Base-by-base conservation (phyloP, 2,329 filamentous ascomycete genomes). In the Alternaria ethzedia region DNA sequence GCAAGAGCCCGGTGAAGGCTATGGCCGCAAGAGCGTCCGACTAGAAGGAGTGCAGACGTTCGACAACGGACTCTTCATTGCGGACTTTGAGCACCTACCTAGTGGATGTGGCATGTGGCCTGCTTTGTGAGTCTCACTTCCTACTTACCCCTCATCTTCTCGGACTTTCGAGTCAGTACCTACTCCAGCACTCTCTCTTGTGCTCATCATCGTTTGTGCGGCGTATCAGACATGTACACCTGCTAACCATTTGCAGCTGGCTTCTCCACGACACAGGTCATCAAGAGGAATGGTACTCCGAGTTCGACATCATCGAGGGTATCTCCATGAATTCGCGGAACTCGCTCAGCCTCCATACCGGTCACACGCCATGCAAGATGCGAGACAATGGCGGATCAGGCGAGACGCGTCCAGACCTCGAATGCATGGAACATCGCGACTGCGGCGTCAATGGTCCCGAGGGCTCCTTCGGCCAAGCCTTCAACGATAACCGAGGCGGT, bases 221-320 rank as follows among this genome's bases (percentile, higher is more conserved):
- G 15, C 32, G 2, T 3, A 8, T 36, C 49, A 32, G 45, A 7
- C 17, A 36, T 17, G 17, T 20, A n/a, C 51, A 55, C 11, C 2
- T 26, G 23, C 61, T 70, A 44, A 68, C 28, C 4, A 44, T 7
- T 4, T 15, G 15, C 15, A 72, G 70, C 36, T 72, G 68, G 70
- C 57, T 86, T 23, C 83, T 83, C 46, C 82, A 85, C 65, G 75
- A 79, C 49, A 78, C 58, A 7, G 49, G 59, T n/a, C 32, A 61
- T 13, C 43, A 58, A 15, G 44, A 79, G n/a, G 83, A 84, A 62
- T 77, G 81, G 26, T 85, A 84, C 56, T 76, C 77, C 6, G 80
- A 83, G 66, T 76, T 79, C 36, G 82, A 84, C 68, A 73, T 85
- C 30, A 66, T 84, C 62, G 65, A 79, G 11, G 84, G 81, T 70